Evolutionary conservation across 441 rosid genomes (phyloP), one percentile per base, ranked within the genome.

Genomic region (Jatropha multifida): DNA sequence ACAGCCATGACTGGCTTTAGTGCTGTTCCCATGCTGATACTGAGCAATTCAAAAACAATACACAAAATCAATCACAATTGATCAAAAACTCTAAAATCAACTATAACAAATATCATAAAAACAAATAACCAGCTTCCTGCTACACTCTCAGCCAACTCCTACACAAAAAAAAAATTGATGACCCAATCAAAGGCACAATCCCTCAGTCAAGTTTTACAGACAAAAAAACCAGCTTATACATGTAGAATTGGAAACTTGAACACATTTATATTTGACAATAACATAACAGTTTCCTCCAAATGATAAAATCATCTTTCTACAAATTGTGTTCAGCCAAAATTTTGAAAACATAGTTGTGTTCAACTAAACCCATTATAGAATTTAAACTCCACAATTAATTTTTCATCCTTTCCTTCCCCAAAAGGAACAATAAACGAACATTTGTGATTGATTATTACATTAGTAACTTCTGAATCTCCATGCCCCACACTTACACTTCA

Each of bases 21-120:
- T 37, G 71, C 32, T 11, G 79, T 77, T 68, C 86, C 91, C 96
- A 93, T 91, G 68, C 69, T 80, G 78, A 81, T 49, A 67, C 84
- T 77, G 79, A 18, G n/a, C 15, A 69, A 41, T 67, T 23, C 37
- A 27, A 42, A 10, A 46, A 55, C 27, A 60, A 68, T 12, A 23
- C 23, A 68, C 20, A 38, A 69, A 4, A 65, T 44, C 20, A 67
- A 41, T 26, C 51, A 48, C 18, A 20, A 63, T 0, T 46, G 27
- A 63, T 26, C 54, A 62, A 68, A 41, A 41, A 54, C 26, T 48
- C 56, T 52, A 27, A 40, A 40, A 46, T 0, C 42, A 5, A 26
- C 20, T 7, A 9, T 20, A 4, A 18, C 8, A 48, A 76, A 70
- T 23, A 65, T 58, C 26, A 18, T 18, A 74, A n/a, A 12, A 56